A percentile compares a stretch with the other conserved stretches of the same genome.
phyloP scores from a whole-genome alignment of 352 stramenopile species.

The Phytophthora kernoviae region DNA sequence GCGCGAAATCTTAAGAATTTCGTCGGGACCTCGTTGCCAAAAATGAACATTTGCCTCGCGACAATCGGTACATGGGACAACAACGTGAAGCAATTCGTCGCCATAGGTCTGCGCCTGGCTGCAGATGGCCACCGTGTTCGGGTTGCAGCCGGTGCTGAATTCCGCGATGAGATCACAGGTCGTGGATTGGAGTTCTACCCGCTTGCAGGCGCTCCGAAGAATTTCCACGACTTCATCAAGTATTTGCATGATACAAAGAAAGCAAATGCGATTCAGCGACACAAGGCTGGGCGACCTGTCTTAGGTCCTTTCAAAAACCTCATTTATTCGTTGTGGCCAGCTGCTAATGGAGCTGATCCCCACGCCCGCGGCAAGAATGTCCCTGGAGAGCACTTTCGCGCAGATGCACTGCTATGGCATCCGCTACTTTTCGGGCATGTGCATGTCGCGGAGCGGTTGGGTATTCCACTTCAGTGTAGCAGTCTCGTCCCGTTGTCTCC shows the following conservation, averaged over 20 bases:
- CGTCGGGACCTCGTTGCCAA: conserved; percentile 14
- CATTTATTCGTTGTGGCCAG: conserved; percentile 45
- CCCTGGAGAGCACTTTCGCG: conserved; percentile 43
- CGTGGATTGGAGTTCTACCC: conserved; percentile 59
- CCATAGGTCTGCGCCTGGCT: conserved; percentile 63
- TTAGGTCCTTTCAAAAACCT: conserved; percentile 34
- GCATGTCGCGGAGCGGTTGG: conserved; percentile 46
- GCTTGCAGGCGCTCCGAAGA: conserved; percentile 33
- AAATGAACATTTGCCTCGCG: conserved; percentile 53
- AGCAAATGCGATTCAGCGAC: conserved; percentile 29
- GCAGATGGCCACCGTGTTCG: conserved; percentile 81
- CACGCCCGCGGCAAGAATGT: conserved; percentile 29
- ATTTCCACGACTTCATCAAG: conserved; percentile 43
- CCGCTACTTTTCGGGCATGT: conserved; percentile 46
- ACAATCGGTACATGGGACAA: conserved; percentile 57
- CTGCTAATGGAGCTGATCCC: conserved; percentile 30
- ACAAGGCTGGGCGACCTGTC: conserved; percentile 23
- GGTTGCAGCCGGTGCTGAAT: conserved; percentile 74
- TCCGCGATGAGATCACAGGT: conserved; percentile 53
- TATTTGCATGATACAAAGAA: conserved; percentile 38
- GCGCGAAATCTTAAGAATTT: conserved; percentile 26
- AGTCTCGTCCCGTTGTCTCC: conserved; percentile 40
- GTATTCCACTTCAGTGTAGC: conserved; percentile 50
- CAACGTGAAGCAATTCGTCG: conserved; percentile 60
- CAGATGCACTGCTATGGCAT: conserved; percentile 48